Evolutionary conservation across 1,139 yeast species (phyloP), one percentile per base, ranked within the genome.

Genomic region (Nakaseomyces glabratus): DNA sequence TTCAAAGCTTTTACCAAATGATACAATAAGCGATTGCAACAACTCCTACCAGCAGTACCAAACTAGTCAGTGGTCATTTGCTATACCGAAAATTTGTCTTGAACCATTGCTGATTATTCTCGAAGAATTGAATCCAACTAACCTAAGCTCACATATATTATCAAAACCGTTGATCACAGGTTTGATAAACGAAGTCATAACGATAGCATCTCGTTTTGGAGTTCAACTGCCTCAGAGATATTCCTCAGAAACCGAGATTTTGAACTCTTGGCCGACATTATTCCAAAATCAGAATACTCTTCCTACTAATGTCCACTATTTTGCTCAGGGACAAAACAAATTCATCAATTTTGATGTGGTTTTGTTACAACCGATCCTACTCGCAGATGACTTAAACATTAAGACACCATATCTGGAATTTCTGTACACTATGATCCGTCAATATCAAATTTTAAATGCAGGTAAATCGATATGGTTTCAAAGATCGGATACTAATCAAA

Each of bases 391-490:
- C 55, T 72, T 73, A 51, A 78, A 82, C 31, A 76, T 85, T 36
- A 78, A 82, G 54, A 82, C 95, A 1, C 95, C 96, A 3, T 86
- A 86, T 55, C 67, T 86, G 57, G 96, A 86, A 59, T 82, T 84
- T 49, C 63, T 84, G 40, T 86, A 84, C 55, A 85, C 95, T 2
- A 71, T 79, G 40, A 65, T 82, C 66, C 76, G 84, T 46, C 93
- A 82, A 53, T 69, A 68, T 39, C 68, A 67, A 37, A 72, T 68
- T 44, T 56, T 76, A 33, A 79, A 76, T 38, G 47, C 38, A 46
- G 66, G 65, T 26, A 53, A 43, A 41, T 69, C 63, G 36, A 50
- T 50, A 43, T 62, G 57, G 55, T 65, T 49, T 57, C 60, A 51
- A 48, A 65, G 60, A 49, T 56, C 40, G 40, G 60, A 51, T 39